Base-by-base conservation (phyloP, 169 alveolate genomes). In the Plasmodium knowlesi region DNA sequence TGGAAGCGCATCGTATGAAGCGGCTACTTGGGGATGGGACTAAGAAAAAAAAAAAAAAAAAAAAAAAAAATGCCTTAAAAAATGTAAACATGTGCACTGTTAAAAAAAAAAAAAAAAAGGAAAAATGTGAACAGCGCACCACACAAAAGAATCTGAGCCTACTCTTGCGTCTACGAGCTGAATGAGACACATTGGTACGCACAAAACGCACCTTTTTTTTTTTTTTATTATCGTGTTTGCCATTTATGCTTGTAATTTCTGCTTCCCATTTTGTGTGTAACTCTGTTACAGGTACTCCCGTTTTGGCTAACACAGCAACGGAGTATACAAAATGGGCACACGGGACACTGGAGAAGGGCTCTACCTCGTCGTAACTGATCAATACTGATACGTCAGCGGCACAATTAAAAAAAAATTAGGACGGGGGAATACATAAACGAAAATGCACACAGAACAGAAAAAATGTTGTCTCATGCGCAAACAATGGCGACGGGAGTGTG, bases 1-100 rank as follows among this genome's bases (percentile, higher is more conserved):
- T 67, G 76, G 76, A 67, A n/a, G 37, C 37, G 39, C 76, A 67
- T 67, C 76, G n/a, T 67, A 22, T 67, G n/a, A 19, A 67, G 76
- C 76, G 19, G 41, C 76, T 67, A 67, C 3, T n/a, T 22, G 76
- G 76, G 76, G 30, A 28, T 67, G 37, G 76, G 37, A 67, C 76
- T 67, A 34, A 22, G 32, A 67, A 67, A 67, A 67, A 67, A 67
- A 67, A 57, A n/a, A 39, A n/a, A n/a, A n/a, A n/a, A n/a, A n/a
- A 34, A 34, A 39, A 28, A 28, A 67, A 67, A 28, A 19, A 28
- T 28, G n/a, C 14, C 76, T 12, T 67, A 22, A 67, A 67, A 67
- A 28, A 67, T 67, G n/a, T 67, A 67, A 12, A 67, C 37, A 1
- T 67, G 37, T 1, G 37, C 37, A 67, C 10, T 67, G 30, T 19